Conservation (phyloP, 2,329 filamentous ascomycete species). For the Pestalotiopsis sp. region DNA sequence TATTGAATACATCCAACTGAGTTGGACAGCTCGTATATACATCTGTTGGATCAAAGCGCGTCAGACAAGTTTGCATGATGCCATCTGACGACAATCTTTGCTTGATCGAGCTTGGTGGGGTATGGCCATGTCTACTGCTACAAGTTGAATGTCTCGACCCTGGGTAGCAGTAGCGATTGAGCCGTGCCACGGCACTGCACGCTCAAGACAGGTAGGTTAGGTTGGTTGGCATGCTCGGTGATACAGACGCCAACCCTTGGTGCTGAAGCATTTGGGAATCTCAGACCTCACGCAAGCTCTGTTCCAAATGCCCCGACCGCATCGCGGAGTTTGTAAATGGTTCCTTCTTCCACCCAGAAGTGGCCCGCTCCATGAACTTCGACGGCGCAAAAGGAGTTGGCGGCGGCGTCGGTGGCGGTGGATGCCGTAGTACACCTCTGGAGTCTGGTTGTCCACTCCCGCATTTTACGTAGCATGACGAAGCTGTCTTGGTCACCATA, state of each 20-base stretch:
- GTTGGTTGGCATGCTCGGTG: not conserved
- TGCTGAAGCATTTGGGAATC: not conserved
- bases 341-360: conserved; percentile 63
- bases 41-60: not conserved
- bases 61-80: not conserved
- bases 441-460: conserved; percentile 65
- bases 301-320: conserved; percentile 29
- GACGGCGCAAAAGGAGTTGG: conserved; percentile 40
- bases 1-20: not conserved
- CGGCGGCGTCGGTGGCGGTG: too few relatives aligned
- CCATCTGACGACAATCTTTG: too few relatives aligned
- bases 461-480: conserved; percentile 64
- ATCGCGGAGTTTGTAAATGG: conserved; percentile 36
- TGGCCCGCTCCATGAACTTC: conserved; percentile 60
- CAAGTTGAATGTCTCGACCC: too few relatives aligned
- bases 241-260: not conserved
- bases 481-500: conserved; percentile 80
- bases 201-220: too few relatives aligned
- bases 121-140: too few relatives aligned
- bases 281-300: conserved; percentile 13
- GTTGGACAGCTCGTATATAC: not conserved
- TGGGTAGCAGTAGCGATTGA: too few relatives aligned
- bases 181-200: too few relatives aligned
- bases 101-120: too few relatives aligned
- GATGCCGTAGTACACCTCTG: conserved; percentile 39